Percentiles rank a stretch among this genome's conserved stretches.
These are phyloP conservation scores for Phytophthora pluvialis DNA, from an alignment of 352 stramenopile genomes.

Conservation along the genomic window DNA sequence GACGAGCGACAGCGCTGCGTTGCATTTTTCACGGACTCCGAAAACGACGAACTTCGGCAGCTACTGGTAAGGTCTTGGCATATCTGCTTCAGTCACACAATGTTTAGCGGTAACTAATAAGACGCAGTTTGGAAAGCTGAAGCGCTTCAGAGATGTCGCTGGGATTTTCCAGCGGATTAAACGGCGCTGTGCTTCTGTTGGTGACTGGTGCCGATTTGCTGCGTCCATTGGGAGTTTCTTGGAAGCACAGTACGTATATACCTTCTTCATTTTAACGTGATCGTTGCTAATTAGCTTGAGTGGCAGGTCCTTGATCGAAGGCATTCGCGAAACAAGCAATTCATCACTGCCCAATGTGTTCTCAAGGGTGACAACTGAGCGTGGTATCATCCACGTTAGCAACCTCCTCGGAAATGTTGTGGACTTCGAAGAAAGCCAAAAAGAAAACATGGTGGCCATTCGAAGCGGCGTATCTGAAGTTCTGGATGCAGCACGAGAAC, in stretches of 20 bases:
- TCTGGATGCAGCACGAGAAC: conserved; percentile 67
- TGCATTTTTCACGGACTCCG: conserved; percentile 56
- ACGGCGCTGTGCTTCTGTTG: conserved; percentile 61
- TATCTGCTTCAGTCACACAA: not conserved
- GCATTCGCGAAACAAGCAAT: conserved; percentile 18
- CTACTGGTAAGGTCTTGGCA: conserved; percentile 46
- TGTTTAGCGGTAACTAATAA: conserved; percentile 5
- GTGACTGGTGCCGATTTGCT: conserved; percentile 72
- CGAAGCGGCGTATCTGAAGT: conserved; percentile 73
- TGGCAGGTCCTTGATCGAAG: conserved; percentile 37
- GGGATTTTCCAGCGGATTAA: conserved; percentile 73
- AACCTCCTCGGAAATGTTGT: conserved; percentile 88
- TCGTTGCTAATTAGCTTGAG: no score
- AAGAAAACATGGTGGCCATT: conserved; percentile 70
- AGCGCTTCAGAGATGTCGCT: conserved; percentile 65
- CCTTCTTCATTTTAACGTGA: not conserved
- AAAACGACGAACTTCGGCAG: conserved; percentile 68
- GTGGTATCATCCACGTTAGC: conserved; percentile 58
- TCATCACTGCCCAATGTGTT: conserved; percentile 45
- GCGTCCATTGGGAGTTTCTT: conserved; percentile 69
- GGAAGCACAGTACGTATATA: conserved; percentile 53
- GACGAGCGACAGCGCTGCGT: conserved; percentile 62
- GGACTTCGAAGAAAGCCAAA: conserved; percentile 79
- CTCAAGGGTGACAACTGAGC: conserved; percentile 39
- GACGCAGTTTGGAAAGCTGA: conserved; percentile 62